Evolutionary conservation across 176 grass and related monocot species (phyloP).

Genomic region (Oryza longistaminata): DNA sequence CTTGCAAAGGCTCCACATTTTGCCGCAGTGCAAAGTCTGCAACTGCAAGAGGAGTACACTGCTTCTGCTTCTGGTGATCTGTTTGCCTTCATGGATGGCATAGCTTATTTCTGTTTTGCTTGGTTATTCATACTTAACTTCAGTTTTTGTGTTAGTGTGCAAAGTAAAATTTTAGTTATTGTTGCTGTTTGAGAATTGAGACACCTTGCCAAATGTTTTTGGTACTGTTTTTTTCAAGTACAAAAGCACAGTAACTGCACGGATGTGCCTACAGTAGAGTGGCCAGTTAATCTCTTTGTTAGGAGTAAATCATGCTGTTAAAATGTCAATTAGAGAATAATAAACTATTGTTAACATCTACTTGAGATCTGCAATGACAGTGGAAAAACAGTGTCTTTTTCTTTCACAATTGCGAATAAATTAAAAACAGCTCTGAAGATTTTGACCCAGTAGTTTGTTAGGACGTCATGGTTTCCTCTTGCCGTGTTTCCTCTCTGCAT

Average conservation of each 20-base stretch:
- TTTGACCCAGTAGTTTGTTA: background rate
- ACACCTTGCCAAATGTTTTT: background rate
- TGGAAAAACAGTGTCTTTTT: background rate
- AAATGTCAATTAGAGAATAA: background rate
- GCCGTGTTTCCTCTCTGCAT: background rate
- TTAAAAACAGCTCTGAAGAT: background rate
- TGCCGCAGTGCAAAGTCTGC: background rate
- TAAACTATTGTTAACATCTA: background rate
- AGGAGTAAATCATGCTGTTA: background rate
- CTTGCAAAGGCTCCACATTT: constrained; percentile 4
- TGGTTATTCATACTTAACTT: background rate
- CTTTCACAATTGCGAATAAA: too few species aligned
- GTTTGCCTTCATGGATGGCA: background rate
- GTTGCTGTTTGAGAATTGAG: too few species aligned
- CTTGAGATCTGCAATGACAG: background rate
- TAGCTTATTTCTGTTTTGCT: background rate
- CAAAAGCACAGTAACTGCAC: background rate
- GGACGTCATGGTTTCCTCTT: constrained; percentile 33
- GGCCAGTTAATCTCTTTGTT: background rate
- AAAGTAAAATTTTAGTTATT: too few species aligned
- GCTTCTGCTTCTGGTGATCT: constrained; percentile 1
- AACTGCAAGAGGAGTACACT: background rate
- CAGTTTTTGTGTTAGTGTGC: background rate
- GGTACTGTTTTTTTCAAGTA: background rate
- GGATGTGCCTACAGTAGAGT: background rate